Percentiles rank a stretch among this genome's conserved stretches.
phyloP scores from a whole-genome alignment of 257 asterid species.

The Thymus mandschuricus region DNA sequence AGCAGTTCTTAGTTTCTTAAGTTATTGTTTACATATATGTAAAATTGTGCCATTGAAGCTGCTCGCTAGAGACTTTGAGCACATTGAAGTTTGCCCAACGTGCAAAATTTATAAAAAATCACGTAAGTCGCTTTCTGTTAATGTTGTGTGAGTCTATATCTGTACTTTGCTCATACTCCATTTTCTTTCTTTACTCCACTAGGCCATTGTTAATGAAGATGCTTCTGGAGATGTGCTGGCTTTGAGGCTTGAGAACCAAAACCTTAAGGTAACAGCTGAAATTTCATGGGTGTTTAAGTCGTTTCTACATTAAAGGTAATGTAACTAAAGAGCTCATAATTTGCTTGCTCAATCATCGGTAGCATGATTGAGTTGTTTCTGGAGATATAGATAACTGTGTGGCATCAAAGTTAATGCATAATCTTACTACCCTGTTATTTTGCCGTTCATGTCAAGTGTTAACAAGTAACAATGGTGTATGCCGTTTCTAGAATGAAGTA shows the following conservation, averaged over 20 bases:
- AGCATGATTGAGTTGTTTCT: no score
- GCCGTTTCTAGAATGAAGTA: conserved; percentile 63
- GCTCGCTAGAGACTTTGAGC: conserved; percentile 82
- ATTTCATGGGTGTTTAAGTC: not conserved
- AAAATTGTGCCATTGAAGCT: conserved; percentile 50
- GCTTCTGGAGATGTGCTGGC: conserved; percentile 39
- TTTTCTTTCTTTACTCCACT: not conserved
- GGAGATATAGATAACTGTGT: not conserved
- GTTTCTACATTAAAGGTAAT: no score
- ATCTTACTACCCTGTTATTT: conserved; percentile 7
- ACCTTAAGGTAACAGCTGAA: conserved; percentile 28
- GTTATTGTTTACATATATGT: conserved; percentile 26
- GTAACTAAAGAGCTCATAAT: no score
- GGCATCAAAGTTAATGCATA: not conserved
- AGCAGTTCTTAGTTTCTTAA: not conserved
- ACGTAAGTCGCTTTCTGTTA: conserved; percentile 43
- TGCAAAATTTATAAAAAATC: conserved; percentile 81
- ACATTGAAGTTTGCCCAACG: conserved; percentile 91
- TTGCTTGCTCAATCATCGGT: not conserved
- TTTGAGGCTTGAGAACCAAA: conserved; percentile 33
- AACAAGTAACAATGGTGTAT: conserved; percentile 12
- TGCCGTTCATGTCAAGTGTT: conserved; percentile 16
- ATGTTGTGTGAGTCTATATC: not conserved
- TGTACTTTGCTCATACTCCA: not conserved
- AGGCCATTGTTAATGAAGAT: conserved; percentile 36